These are phyloP conservation scores for Hypoxylon sp. DNA, from an alignment of 2,329 filamentous ascomycete genomes.

Conservation along the genomic window DNA sequence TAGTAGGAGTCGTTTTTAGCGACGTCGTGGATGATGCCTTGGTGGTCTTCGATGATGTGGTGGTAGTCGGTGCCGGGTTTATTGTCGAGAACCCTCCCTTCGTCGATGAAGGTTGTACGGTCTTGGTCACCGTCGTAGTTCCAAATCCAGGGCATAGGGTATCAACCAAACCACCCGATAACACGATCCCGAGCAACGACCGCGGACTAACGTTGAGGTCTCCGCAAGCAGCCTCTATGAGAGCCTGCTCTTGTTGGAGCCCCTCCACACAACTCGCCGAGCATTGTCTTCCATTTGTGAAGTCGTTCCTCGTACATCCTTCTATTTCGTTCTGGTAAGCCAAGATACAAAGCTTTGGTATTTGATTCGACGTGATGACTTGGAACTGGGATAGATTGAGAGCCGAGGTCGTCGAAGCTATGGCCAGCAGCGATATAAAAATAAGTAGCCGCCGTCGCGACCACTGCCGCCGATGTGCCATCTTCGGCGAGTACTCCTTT, in stretches of 20 bases:
- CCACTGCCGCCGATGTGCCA: slow-evolving; percentile 39
- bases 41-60: slow-evolving; percentile 7
- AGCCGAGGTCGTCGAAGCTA: slow-evolving; percentile 47
- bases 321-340: slow-evolving; percentile 49
- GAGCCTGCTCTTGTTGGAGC: slow-evolving; percentile 39
- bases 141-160: slow-evolving; percentile 48
- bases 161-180: slow-evolving; percentile 48
- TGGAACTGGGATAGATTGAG: slow-evolving; percentile 53
- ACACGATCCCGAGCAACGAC: slow-evolving; percentile 49
- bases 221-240: slow-evolving; percentile 44
- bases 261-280: slow-evolving; percentile 49
- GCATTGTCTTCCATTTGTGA: slow-evolving; percentile 47
- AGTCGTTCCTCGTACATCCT: slow-evolving; percentile 48
- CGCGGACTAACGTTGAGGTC: slow-evolving; percentile 43
- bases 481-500: slow-evolving; percentile 27
- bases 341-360: slow-evolving; percentile 48
- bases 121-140: slow-evolving; percentile 47
- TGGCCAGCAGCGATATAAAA: slow-evolving; percentile 38
- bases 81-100: slow-evolving; percentile 32
- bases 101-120: slow-evolving; percentile 43
- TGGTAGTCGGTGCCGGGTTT: slow-evolving; percentile 27
- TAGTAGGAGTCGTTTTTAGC: slow-evolving; percentile 17
- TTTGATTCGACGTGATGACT: slow-evolving; percentile 47
- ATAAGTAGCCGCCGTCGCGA: slow-evolving; percentile 43
- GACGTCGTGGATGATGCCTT: slow-evolving; percentile 18